These are phyloP conservation scores for Gossypium trilobum DNA, from an alignment of 441 rosid genomes.

Conservation along the genomic window DNA sequence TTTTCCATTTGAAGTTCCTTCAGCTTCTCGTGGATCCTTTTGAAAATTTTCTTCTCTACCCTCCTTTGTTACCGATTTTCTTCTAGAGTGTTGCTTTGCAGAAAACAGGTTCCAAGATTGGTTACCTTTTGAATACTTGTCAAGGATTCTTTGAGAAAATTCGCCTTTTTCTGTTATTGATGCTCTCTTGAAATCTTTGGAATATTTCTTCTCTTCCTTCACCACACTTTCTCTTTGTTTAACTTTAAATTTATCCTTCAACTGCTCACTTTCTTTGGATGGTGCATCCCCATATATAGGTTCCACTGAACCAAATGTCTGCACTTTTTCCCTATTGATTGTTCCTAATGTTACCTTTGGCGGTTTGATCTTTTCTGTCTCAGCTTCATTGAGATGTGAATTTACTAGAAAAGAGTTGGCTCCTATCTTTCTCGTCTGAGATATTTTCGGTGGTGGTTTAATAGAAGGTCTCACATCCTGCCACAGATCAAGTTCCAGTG, in stretches of 20 bases:
- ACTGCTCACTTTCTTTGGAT: constrained; percentile 10
- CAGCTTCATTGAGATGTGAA: constrained; percentile 13
- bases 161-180: constrained; percentile 26
- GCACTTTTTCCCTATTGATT: constrained; percentile 7
- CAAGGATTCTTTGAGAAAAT: constrained; percentile 28
- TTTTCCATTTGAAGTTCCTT: constrained; percentile 13
- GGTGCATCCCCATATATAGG: constrained; percentile 9
- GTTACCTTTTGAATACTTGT: constrained; percentile 18
- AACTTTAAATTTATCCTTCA: constrained; percentile 17
- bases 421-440: constrained; percentile 23
- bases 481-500: constrained; percentile 11
- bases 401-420: constrained; percentile 21
- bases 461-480: constrained; percentile 37
- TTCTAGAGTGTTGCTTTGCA: constrained; percentile 24
- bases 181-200: constrained; percentile 21
- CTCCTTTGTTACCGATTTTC: constrained; percentile 16
- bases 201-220: constrained; percentile 21
- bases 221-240: constrained; percentile 17
- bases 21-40: constrained; percentile 17
- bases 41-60: constrained; percentile 20
- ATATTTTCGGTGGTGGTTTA: constrained; percentile 27
- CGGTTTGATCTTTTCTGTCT: constrained; percentile 9
- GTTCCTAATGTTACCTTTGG: constrained; percentile 8
- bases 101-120: constrained; percentile 22
- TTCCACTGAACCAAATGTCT: constrained; percentile 14